Evolutionary conservation across 805 yeast genomes (phyloP), one percentile per base, ranked within the genome.

Genomic region (Yarrowia osloensis): DNA sequence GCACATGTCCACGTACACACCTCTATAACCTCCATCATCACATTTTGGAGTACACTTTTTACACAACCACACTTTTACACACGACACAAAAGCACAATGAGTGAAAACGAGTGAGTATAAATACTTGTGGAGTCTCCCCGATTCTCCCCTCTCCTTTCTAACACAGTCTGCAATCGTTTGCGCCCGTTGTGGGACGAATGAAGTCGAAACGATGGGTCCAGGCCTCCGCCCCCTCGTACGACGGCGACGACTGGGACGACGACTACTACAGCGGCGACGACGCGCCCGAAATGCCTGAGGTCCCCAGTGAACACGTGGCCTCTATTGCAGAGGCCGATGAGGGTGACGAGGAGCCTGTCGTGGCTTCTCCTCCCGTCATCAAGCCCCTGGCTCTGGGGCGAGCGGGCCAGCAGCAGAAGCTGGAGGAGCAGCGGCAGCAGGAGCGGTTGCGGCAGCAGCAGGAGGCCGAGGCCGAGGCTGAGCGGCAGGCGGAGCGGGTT

Each of bases 141-240:
- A n/a, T 17, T 22, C n/a, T 6, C 11, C 29, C 1, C 4, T 3
- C n/a, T 24, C 28, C 12, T 13, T 13, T 3, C 63, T 57, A 57
- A 57, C 63, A 28, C 61, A 70, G 72, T 28, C 65, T 69, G 50
- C 61, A 71, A 59, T 71, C 74, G 59, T 72, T 69, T 54, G 68
- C 71, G 29, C 74, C 74, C 11, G 70, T 67, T 5, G 73, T 72
- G 37, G 73, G 72, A 15, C 71, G 74, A 11, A 71, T 70, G 69
- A 72, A 77, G 69, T 76, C 79, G 54, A 73, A 71, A 67, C 74
- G 79, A 13, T 77, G 79, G 79, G 78, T 75, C 19, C 72, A 70
- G 21, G 74, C 76, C 11, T 72, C 77, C 9, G 71, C 71, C 31
- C 74, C 75, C 6, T 71, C 76, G 19, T 77, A 77, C 66, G 79